A percentile compares a stretch with the other conserved stretches of the same genome.
Conservation (phyloP, 2,329 filamentous ascomycete genomes). For the Phyllosticta ampelicida region DNA sequence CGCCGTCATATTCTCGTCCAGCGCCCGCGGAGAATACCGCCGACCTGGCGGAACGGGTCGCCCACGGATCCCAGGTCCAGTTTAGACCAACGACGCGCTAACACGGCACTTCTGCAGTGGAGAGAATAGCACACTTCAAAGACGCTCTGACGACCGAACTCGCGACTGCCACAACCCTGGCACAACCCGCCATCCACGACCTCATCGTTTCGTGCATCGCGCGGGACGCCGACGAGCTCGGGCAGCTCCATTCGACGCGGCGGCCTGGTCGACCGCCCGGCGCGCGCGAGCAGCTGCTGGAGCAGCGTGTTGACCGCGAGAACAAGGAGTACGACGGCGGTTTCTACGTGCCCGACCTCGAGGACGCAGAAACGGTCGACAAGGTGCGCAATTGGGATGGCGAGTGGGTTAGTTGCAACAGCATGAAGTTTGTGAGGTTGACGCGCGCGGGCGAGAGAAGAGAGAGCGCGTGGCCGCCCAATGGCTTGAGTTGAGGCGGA, state of each 20-base stretch:
- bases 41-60: no score
- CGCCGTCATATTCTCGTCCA: no score
- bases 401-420: constrained; percentile 69
- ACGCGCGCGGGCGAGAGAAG: constrained; percentile 52
- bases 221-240: constrained; percentile 61
- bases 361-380: constrained; percentile 52
- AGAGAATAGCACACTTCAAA: constrained; percentile 62
- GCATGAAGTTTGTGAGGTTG: constrained; percentile 67
- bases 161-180: constrained; percentile 19
- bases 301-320: constrained; percentile 58
- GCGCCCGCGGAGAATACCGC: not conserved
- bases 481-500: constrained; percentile 15
- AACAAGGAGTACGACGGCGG: constrained; percentile 73
- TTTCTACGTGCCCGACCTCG: constrained; percentile 77
- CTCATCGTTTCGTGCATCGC: constrained; percentile 39
- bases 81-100: not conserved
- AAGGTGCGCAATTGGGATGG: constrained; percentile 68
- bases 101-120: constrained; percentile 37
- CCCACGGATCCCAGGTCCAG: no score
- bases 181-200: constrained; percentile 45
- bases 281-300: constrained; percentile 65
- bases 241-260: constrained; percentile 53
- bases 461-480: constrained; percentile 68
- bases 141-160: constrained; percentile 48
- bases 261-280: constrained; percentile 70